Base-by-base conservation (phyloP, 202 grass and related monocot genomes). In the Dendrocalamus latiflorus region DNA sequence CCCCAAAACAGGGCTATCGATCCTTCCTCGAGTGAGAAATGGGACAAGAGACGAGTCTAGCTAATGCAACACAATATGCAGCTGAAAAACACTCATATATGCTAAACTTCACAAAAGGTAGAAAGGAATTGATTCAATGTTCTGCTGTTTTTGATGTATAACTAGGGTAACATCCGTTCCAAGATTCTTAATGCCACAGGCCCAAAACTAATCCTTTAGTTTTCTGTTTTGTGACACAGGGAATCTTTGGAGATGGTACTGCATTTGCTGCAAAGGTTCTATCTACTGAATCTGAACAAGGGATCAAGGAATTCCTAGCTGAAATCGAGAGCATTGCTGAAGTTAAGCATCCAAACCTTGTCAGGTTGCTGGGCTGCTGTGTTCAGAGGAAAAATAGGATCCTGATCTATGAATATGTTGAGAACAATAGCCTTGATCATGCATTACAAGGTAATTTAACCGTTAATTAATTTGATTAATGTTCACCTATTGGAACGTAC, bases 341-440 rank as follows among this genome's bases (percentile, higher is more conserved):
- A 63, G 87, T 77, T 13, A 92, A 82, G 74, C 90, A 94, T 44
- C 76, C 81, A 41, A 94, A 94, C 79, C 90, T 94, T 72, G 87
- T 94, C 75, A 81, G 68, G 57, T 50, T 94, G 73, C 64, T 94
- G 65, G 90, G 92, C 41, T 94, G 87, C 64, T 90, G 92, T 80
- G 61, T 88, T 26, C 78, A 92, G 73, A 81, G 85, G 70, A 73
- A 41, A 25, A 86, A 26, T 1, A 86, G 87, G 78, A 82, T 94
- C 62, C 77, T 94, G 55, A 34, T 94, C 30, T 94, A 90, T 4
- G 90, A 92, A 18, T 90, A 81, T 36, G 48, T 90, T 1, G 87
- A 84, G 38, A 94, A 94, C 84, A 90, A 81, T 56, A 94, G 87
- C 84, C 87, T 94, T 22, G 92, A 91, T 24, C 87, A 86, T 33